Evolutionary conservation across 2,329 filamentous ascomycete species (phyloP).

Genomic region (Ceratocystis cubensis): DNA sequence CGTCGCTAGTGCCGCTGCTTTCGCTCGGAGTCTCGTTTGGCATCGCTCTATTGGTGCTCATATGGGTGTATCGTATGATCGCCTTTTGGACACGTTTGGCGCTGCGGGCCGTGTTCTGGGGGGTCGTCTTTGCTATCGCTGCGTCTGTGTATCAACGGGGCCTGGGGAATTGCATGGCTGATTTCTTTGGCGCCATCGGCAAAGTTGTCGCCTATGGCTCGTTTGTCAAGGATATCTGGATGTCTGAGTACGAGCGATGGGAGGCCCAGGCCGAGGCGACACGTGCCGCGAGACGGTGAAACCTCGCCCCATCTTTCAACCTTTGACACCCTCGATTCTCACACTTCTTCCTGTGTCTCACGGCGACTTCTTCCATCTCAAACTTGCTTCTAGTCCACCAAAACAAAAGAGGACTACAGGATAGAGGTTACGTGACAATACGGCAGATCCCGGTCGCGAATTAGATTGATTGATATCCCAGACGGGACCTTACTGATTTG

Average conservation of each 20-base stretch:
- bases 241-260: constrained; percentile 45
- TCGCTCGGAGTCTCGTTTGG: constrained; percentile 26
- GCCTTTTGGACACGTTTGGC: constrained; percentile 64
- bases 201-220: constrained; percentile 36
- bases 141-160: constrained; percentile 54
- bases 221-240: constrained; percentile 43
- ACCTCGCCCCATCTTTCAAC: neutral
- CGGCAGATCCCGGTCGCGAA: neutral
- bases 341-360: neutral
- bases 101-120: constrained; percentile 53
- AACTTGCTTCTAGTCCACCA: neutral
- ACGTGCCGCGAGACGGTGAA: constrained; percentile 22
- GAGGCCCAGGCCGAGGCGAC: constrained; percentile 34
- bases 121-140: constrained; percentile 39
- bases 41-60: constrained; percentile 25
- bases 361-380: neutral
- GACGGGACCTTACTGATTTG: no score
- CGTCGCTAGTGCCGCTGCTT: constrained; percentile 27
- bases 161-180: constrained; percentile 48
- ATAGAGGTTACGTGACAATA: neutral
- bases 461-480: no score
- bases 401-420: neutral
- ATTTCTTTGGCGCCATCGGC: constrained; percentile 37
- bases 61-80: constrained; percentile 55
- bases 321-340: neutral